Evolutionary conservation across 78 protist genomes (phyloP).

Genomic region (Pigoraptor vietnamica): DNA sequence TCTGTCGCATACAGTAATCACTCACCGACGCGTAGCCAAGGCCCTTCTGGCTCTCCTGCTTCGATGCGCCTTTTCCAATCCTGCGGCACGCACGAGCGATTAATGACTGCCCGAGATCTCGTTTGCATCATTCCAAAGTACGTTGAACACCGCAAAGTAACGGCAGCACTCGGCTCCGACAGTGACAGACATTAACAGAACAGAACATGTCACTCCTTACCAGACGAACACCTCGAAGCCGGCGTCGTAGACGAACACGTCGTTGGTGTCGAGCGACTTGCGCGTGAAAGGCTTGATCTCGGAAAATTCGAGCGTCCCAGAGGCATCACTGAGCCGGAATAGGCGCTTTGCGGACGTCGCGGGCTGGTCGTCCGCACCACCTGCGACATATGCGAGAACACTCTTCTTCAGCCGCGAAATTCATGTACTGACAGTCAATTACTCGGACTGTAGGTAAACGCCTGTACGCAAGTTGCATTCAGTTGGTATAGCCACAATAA

Average conservation of each 20-base stretch:
- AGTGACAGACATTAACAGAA: not conserved
- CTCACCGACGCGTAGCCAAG: not conserved
- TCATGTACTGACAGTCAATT: no score
- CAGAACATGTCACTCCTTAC: not conserved
- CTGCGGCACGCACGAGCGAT: no score
- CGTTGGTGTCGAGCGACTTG: slow-evolving; percentile 3
- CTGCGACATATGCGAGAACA: no score
- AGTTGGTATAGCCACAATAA: no score
- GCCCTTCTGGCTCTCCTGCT: not conserved
- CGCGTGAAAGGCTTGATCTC: not conserved
- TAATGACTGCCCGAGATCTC: no score
- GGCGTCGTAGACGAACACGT: slow-evolving; percentile 24
- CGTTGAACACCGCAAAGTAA: no score
- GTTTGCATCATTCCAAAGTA: no score
- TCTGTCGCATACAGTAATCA: not conserved
- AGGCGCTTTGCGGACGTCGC: not conserved
- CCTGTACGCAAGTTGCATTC: not conserved
- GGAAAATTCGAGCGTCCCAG: not conserved
- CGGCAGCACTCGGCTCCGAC: no score
- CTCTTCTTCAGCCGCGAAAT: no score
- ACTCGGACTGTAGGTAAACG: no score
- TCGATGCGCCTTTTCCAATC: not conserved
- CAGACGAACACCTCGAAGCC: not conserved
- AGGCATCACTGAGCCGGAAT: not conserved
- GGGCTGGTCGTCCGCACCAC: not conserved